Percentiles rank a stretch among this genome's conserved stretches.
These are phyloP conservation scores for Chaetomium cochliodes DNA, from an alignment of 495 filamentous ascomycete species.

Conservation along the genomic window DNA sequence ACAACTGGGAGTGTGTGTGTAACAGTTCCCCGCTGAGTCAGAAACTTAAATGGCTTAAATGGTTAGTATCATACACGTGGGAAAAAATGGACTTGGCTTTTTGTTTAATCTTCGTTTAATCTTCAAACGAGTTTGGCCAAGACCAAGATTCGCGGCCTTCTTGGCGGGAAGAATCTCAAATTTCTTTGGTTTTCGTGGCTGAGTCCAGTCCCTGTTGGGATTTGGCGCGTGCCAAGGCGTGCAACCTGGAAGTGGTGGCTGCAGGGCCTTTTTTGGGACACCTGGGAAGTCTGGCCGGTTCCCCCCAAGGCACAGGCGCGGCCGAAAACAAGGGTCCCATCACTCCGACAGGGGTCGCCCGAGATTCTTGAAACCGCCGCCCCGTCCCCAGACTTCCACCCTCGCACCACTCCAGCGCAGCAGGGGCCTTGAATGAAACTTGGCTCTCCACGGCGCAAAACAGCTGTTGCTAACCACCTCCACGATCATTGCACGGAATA, in stretches of 20 bases:
- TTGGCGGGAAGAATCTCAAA: slow-evolving; percentile 1
- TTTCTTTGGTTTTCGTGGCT: slow-evolving; percentile 12
- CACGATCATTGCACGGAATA: slow-evolving; percentile 1
- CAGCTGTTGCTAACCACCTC: not conserved
- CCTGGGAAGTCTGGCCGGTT: slow-evolving; percentile 8
- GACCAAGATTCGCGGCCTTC: slow-evolving; percentile 9
- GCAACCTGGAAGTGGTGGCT: not conserved
- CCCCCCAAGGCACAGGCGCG: slow-evolving; percentile 3
- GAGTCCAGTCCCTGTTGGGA: slow-evolving; percentile 2
- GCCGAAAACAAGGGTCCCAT: slow-evolving; percentile 24
- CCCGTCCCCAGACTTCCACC: slow-evolving; percentile 24
- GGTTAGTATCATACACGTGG: not conserved
- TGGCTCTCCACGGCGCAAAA: slow-evolving; percentile 18
- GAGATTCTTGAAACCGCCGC: slow-evolving; percentile 32
- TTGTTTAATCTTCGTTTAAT: not conserved
- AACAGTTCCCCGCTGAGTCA: slow-evolving; percentile 7
- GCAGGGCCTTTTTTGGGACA: not conserved
- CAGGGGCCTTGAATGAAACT: slow-evolving; percentile 22
- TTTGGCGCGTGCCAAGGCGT: not conserved
- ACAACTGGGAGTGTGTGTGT: not conserved
- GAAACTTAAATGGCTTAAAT: no score
- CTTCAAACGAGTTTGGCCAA: not conserved
- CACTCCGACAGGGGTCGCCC: slow-evolving; percentile 28
- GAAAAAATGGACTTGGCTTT: not conserved
- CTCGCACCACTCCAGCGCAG: slow-evolving; percentile 20